phyloP scores from a whole-genome alignment of 1,284 basidiomycete genomes.

The Cerioporus squamosus region DNA sequence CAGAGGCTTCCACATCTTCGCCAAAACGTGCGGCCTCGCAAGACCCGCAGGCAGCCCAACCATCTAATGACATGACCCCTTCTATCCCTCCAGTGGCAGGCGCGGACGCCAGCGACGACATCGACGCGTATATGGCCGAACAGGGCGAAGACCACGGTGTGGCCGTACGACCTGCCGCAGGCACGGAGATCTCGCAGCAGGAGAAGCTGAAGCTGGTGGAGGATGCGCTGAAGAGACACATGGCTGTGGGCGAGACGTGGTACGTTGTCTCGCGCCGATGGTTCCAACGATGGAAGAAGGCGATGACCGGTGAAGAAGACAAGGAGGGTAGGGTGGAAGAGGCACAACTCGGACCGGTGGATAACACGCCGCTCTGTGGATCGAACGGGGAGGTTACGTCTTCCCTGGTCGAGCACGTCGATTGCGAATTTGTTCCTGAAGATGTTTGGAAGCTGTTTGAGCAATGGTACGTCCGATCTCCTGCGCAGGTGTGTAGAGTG shows the following conservation, averaged over 20 bases:
- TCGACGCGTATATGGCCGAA: conserved; percentile 75
- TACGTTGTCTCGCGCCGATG: conserved; percentile 74
- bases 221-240: conserved; percentile 46
- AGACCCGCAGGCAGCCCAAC: conserved; percentile 41
- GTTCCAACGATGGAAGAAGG: conserved; percentile 77
- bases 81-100: conserved; percentile 41
- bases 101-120: conserved; percentile 31
- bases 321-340: conserved; percentile 68
- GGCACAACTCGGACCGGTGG: conserved; percentile 71
- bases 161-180: conserved; percentile 9
- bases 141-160: conserved; percentile 51
- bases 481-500: not conserved
- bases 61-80: conserved; percentile 46
- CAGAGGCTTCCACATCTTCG: conserved; percentile 61
- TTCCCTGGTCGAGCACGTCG: conserved; percentile 62
- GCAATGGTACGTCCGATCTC: conserved; percentile 28
- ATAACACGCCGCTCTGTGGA: conserved; percentile 71
- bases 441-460: conserved; percentile 75
- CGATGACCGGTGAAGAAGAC: conserved; percentile 66
- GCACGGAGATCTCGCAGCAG: conserved; percentile 23
- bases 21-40: conserved; percentile 74
- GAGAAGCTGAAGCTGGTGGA: conserved; percentile 58
- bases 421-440: conserved; percentile 80
- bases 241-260: conserved; percentile 77
- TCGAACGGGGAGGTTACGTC: conserved; percentile 51